A percentile compares a stretch with the other conserved stretches of the same genome.
phyloP scores from a whole-genome alignment of 352 stramenopile genomes.

The Pythium coloratum region DNA sequence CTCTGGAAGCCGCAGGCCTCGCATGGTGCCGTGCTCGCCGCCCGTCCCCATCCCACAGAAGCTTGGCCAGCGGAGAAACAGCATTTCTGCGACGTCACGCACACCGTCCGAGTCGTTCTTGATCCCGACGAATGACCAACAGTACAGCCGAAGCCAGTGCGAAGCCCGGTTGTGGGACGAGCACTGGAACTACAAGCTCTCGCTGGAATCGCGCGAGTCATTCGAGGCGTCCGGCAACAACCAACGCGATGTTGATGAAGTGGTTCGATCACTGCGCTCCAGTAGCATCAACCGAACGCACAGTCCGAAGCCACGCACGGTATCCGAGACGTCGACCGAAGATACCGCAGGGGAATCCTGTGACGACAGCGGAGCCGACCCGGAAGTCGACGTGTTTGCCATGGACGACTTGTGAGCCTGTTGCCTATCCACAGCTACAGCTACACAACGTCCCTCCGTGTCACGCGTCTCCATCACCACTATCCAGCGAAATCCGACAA shows the following conservation, averaged over 20 bases:
- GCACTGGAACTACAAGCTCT: conserved; percentile 76
- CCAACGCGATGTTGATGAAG: conserved; percentile 14
- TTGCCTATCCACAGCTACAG: background rate
- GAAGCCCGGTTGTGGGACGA: conserved; percentile 60
- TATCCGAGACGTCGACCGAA: conserved; percentile 38
- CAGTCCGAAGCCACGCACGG: conserved; percentile 27
- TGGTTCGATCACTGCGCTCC: background rate
- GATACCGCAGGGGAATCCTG: conserved; percentile 36
- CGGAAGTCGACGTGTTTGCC: conserved; percentile 43
- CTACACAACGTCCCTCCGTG: background rate
- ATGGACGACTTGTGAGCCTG: conserved; percentile 62
- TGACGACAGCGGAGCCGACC: conserved; percentile 28
- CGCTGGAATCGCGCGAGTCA: conserved; percentile 61
- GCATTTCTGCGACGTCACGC: conserved; percentile 19
- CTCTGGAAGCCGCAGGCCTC: conserved; percentile 17
- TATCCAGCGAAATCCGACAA: background rate
- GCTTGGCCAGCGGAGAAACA: conserved; percentile 35
- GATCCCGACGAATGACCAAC: conserved; percentile 15
- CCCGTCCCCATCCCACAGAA: conserved; percentile 52
- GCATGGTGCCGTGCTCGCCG: conserved; percentile 43
- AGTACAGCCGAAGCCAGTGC: conserved; percentile 46
- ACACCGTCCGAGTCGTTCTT: conserved; percentile 7
- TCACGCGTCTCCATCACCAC: background rate
- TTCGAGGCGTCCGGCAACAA: conserved; percentile 37
- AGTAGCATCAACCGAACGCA: conserved; percentile 12